Conservation (phyloP, 176 grass and related monocot genomes). For the Oryza meyeriana region DNA sequence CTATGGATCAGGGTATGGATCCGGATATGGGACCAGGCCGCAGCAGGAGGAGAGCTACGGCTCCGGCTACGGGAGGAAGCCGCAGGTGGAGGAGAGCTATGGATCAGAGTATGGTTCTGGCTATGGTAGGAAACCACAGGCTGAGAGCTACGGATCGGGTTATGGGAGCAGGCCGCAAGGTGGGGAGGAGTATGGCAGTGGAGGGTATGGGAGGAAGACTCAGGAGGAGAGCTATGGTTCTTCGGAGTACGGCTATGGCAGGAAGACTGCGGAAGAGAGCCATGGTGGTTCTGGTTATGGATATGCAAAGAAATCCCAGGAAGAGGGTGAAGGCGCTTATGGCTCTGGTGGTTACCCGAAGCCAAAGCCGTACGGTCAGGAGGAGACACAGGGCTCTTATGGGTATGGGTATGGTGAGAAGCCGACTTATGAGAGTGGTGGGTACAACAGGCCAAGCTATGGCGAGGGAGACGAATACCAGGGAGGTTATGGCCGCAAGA, state of each 20-base stretch:
- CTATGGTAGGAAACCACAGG: conserved; percentile 14
- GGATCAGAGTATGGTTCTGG: conserved; percentile 30
- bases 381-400: conserved; percentile 36
- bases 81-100: conserved; percentile 23
- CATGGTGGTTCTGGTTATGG: conserved; percentile 60
- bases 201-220: conserved; percentile 41
- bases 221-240: conserved; percentile 36
- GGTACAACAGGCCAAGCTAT: conserved; percentile 43
- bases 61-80: conserved; percentile 24
- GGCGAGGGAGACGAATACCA: conserved; percentile 28
- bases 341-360: conserved; percentile 39
- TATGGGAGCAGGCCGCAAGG: conserved; percentile 36
- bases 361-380: conserved; percentile 45
- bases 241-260: conserved; percentile 32
- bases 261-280: conserved; percentile 35
- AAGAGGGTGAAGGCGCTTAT: conserved; percentile 27
- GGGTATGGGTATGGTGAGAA: conserved; percentile 44
- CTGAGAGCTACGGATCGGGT: conserved; percentile 19
- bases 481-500: conserved; percentile 57
- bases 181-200: conserved; percentile 28
- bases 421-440: conserved; percentile 33
- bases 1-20: conserved; percentile 3
- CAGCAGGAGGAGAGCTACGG: conserved; percentile 19
- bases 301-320: conserved; percentile 23
- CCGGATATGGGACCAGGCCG: conserved; percentile 26